Evolutionary conservation across 176 grass and related monocot genomes (phyloP).

Genomic region (Avena atlantica): DNA sequence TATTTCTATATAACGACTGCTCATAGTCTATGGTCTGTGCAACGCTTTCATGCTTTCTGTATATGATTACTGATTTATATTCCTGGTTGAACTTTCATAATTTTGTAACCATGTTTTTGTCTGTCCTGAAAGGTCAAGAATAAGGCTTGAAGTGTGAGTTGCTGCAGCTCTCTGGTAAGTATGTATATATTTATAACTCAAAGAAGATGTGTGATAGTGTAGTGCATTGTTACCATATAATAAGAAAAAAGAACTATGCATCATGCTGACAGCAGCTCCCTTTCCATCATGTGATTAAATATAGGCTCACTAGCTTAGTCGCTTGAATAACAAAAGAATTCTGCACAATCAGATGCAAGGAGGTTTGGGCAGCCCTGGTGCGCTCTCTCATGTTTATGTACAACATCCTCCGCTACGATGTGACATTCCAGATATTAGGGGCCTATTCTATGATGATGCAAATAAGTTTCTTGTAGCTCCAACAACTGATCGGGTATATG

Average conservation of each 20-base stretch:
- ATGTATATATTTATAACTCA: slow-evolving; percentile 26
- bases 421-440: slow-evolving; percentile 81
- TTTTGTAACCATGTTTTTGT: slow-evolving; percentile 16
- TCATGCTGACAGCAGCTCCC: slow-evolving; percentile 4
- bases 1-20: slow-evolving; percentile 11
- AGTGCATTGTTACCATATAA: slow-evolving; percentile 27
- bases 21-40: neutral
- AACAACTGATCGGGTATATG: slow-evolving; percentile 81
- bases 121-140: slow-evolving; percentile 66
- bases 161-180: slow-evolving; percentile 45
- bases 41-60: neutral
- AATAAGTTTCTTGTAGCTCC: slow-evolving; percentile 92
- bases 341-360: slow-evolving; percentile 57
- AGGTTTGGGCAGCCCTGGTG: slow-evolving; percentile 64
- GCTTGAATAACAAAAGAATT: slow-evolving; percentile 41
- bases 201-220: slow-evolving; percentile 33
- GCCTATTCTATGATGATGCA: slow-evolving; percentile 89
- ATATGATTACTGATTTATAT: slow-evolving; percentile 5
- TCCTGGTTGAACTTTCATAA: neutral
- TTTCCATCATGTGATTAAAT: slow-evolving; percentile 34
- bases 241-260: slow-evolving; percentile 18
- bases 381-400: slow-evolving; percentile 88
- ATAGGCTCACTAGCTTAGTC: slow-evolving; percentile 17
- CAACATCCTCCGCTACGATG: slow-evolving; percentile 86
- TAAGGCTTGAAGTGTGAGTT: slow-evolving; percentile 62